Conservation (phyloP, 371 early-diverging fungal species). For the Haplosporangium sp. region DNA sequence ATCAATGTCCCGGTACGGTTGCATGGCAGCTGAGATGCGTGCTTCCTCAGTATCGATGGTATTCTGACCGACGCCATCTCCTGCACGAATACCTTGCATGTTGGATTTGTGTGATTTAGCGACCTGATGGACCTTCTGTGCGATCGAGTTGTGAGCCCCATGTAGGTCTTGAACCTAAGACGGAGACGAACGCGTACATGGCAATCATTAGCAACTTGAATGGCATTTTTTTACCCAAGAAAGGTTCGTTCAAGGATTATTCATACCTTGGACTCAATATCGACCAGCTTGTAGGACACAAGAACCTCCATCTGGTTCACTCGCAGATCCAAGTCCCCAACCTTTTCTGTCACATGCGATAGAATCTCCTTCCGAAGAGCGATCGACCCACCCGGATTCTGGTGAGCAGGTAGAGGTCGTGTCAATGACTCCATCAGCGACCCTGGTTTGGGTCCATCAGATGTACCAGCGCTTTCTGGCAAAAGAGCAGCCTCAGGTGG, state of each 20-base stretch:
- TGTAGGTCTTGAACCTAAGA: slow-evolving; percentile 50
- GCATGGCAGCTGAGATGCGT: slow-evolving; percentile 26
- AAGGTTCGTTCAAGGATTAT: not conserved
- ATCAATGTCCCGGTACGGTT: slow-evolving; percentile 50
- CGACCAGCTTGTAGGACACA: slow-evolving; percentile 53
- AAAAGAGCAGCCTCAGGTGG: not conserved
- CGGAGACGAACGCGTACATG: no score
- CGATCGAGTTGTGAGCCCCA: slow-evolving; percentile 53
- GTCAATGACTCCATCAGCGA: slow-evolving; percentile 46
- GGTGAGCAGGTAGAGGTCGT: slow-evolving; percentile 30
- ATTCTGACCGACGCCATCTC: slow-evolving; percentile 40
- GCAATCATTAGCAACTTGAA: no score
- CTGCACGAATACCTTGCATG: slow-evolving; percentile 46
- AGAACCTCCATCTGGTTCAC: slow-evolving; percentile 56
- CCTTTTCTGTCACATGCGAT: slow-evolving; percentile 52
- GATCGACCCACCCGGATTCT: slow-evolving; percentile 49
- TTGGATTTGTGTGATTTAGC: slow-evolving; percentile 52
- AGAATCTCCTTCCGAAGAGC: slow-evolving; percentile 51
- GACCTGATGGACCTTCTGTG: slow-evolving; percentile 53
- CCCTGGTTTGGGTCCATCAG: slow-evolving; percentile 16
- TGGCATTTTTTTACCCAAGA: not conserved
- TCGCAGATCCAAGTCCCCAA: slow-evolving; percentile 48
- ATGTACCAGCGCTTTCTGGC: slow-evolving; percentile 1
- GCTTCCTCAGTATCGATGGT: slow-evolving; percentile 40
- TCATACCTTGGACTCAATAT: slow-evolving; percentile 53